A percentile compares a stretch with the other conserved stretches of the same genome.
These are phyloP conservation scores for Botrytis deweyae DNA, from an alignment of 2,329 filamentous ascomycete genomes.

Conservation along the genomic window DNA sequence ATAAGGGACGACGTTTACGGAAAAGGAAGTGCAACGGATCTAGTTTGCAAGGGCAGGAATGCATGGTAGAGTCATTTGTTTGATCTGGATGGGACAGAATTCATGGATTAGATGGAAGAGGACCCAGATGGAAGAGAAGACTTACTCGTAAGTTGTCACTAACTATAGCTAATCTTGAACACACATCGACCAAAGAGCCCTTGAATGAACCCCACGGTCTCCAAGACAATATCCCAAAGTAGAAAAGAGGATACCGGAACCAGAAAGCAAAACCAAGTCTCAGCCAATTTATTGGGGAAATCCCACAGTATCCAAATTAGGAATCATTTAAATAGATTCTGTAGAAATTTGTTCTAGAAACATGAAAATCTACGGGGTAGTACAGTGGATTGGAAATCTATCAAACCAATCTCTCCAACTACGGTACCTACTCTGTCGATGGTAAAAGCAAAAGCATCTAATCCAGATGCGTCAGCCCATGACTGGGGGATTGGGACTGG, in stretches of 20 bases:
- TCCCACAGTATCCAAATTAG: conserved; percentile 1
- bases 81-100: background rate
- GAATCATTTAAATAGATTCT: conserved; percentile 17
- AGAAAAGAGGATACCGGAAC: background rate
- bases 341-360: conserved; percentile 16
- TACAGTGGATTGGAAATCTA: background rate
- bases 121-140: background rate
- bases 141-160: background rate
- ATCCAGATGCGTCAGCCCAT: background rate
- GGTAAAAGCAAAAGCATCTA: background rate
- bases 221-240: conserved; percentile 12
- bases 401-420: too few species aligned
- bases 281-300: conserved; percentile 3
- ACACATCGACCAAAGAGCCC: background rate
- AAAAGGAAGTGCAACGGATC: background rate
- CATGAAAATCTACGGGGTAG: conserved; percentile 16
- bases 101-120: background rate
- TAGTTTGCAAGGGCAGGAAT: background rate
- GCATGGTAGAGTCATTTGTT: conserved; percentile 6
- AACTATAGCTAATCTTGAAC: background rate
- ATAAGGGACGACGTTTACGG: background rate
- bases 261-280: conserved; percentile 16
- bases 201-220: background rate
- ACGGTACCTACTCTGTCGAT: background rate
- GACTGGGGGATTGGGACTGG: background rate